Evolutionary conservation across 2,329 filamentous ascomycete genomes (phyloP), one percentile per base, ranked within the genome.

Genomic region (Acrocalymma vagum): DNA sequence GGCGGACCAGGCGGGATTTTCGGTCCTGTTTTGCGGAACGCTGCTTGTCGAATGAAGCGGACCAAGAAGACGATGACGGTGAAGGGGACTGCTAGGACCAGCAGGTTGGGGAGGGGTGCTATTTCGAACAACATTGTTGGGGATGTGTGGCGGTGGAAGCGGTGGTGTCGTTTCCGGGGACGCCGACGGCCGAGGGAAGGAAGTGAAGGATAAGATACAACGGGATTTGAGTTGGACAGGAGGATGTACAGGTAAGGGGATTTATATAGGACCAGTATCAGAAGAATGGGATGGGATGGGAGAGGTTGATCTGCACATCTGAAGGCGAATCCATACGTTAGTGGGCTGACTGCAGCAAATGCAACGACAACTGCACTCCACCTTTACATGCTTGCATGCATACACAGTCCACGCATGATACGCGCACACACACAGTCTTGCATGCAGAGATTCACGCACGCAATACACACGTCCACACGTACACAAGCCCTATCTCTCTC

Each of bases 101-200:
- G 37, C 28, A 40, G 37, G 37, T 33, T 40, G 29, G 29, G 20
- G 20, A 40, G 29, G 29, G 37, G 29, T 32, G 37, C 37, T 27
- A 34, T 40, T 33, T 40, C 37, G 22, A 34, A 40, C 37, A 40
- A 34, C 37, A 40, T 40, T 40, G 29, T 40, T 40, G 37, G 37
- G 37, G 22, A 40, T 38, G 26, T 29, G 35, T 38, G 26, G 17
- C 25, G 25, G 35, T 38, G 25, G 25, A 38, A 29, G 35, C 27
- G 35, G 14, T 38, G 35, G 25, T 30, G 35, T 38, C 26, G 26
- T 29, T 29, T n/a, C n/a, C n/a, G n/a, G n/a, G n/a, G n/a, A n/a
- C 30, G 30, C 30, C 30, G 30, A 34, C 20, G 30, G 30, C 30
- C 24, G 17, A 30, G 28, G 13, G 28, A 30, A 30, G 28, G 35